Percentiles rank a stretch among this genome's conserved stretches.
Evolutionary conservation across 805 yeast genomes (phyloP).

Genomic region (Millerozyma miso): DNA sequence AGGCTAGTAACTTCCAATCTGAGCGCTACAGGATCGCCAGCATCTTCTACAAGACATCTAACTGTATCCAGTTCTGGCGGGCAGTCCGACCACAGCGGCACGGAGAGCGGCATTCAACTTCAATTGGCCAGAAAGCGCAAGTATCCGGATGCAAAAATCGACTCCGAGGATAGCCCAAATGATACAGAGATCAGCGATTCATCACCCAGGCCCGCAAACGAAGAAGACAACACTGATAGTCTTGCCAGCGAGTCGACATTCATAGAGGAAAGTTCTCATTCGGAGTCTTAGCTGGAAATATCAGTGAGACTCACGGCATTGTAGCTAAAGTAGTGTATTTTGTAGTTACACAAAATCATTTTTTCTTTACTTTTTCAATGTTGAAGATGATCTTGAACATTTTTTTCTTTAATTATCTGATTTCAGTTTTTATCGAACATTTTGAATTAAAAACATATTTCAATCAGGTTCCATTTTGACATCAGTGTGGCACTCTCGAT

Average conservation of each 20-base stretch:
- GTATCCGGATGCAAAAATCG: neutral
- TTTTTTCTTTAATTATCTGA: neutral
- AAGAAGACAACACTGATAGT: neutral
- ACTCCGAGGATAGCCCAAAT: neutral
- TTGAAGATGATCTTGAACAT: neutral
- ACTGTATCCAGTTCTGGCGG: too few species aligned
- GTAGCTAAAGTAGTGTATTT: neutral
- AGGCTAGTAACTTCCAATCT: too few species aligned
- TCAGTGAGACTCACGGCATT: neutral
- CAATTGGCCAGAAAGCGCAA: neutral
- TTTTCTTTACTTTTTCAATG: neutral
- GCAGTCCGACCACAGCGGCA: too few species aligned
- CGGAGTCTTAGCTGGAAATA: neutral
- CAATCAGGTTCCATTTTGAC: neutral
- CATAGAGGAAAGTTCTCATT: neutral
- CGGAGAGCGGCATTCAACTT: too few species aligned
- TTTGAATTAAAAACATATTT: too few species aligned
- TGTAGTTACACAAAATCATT: constrained; percentile 1
- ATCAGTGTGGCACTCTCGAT: neutral
- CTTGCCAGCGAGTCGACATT: neutral
- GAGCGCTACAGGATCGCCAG: too few species aligned
- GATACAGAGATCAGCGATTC: neutral
- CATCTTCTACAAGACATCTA: too few species aligned
- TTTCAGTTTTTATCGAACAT: neutral
- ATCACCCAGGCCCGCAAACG: neutral